Evolutionary conservation across 73 alveolate species (phyloP).

Genomic region (Uronychia binucleata): DNA sequence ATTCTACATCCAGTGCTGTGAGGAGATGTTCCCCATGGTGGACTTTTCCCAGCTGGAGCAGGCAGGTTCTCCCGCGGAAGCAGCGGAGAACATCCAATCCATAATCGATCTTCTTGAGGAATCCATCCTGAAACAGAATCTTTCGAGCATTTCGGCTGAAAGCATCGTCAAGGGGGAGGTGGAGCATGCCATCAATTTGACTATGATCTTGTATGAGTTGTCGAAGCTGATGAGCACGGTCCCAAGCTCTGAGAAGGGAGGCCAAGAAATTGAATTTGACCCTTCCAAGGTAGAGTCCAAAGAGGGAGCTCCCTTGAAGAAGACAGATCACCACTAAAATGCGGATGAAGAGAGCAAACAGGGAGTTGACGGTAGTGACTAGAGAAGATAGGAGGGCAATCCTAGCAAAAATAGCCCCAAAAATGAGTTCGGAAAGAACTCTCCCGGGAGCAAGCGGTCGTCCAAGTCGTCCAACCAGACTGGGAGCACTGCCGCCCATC

Average conservation of each 20-base stretch:
- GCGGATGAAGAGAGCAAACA: no score
- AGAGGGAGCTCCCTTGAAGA: background rate
- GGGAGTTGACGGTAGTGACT: no score
- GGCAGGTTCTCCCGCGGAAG: background rate
- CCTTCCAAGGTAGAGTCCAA: background rate
- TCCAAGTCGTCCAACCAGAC: background rate
- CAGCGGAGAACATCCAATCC: constrained; percentile 4
- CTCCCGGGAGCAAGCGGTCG: background rate
- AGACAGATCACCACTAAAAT: no score
- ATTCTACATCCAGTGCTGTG: constrained; percentile 45
- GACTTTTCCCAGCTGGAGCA: constrained; percentile 22
- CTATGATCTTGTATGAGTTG: background rate
- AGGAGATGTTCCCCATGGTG: constrained; percentile 39
- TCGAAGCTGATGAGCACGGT: background rate
- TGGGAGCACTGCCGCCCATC: background rate
- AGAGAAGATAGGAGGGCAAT: no score
- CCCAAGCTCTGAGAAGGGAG: background rate
- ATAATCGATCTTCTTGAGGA: constrained; percentile 5
- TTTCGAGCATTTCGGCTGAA: constrained; percentile 15
- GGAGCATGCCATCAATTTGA: constrained; percentile 40
- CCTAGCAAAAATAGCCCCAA: no score
- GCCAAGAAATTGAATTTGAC: background rate
- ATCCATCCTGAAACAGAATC: constrained; percentile 12
- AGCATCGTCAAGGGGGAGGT: constrained; percentile 42
- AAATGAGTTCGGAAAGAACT: no score